Evolutionary conservation across 1,139 yeast genomes (phyloP).

Genomic region (Geotrichum bryndzae): DNA sequence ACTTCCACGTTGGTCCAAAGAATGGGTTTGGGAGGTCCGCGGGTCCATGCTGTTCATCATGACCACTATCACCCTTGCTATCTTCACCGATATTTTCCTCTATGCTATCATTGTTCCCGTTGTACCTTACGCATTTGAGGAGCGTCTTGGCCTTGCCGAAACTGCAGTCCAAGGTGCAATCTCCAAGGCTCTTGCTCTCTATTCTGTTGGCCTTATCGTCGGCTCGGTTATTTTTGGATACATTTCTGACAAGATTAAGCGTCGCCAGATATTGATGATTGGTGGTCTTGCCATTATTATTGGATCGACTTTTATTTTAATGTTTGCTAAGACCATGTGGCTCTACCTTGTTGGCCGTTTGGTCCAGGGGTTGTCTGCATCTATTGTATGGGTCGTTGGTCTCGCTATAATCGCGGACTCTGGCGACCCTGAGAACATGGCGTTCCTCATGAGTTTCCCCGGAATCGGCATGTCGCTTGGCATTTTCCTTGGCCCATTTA

Average conservation of each 20-base stretch:
- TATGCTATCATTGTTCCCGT: conserved; percentile 36
- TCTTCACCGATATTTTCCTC: conserved; percentile 34
- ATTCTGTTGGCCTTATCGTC: conserved; percentile 35
- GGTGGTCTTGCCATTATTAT: conserved; percentile 31
- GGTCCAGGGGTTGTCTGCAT: conserved; percentile 35
- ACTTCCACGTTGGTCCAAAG: conserved; percentile 5
- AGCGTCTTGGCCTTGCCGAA: conserved; percentile 28
- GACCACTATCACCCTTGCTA: conserved; percentile 30
- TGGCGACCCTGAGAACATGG: conserved; percentile 26
- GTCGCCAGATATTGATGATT: conserved; percentile 31
- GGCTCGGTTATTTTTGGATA: conserved; percentile 33
- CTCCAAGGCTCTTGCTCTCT: conserved; percentile 32
- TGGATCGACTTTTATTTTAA: conserved; percentile 32
- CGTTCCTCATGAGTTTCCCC: conserved; percentile 32
- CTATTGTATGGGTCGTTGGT: conserved; percentile 39
- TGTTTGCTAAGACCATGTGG: conserved; percentile 28
- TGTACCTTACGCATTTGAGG: conserved; percentile 33
- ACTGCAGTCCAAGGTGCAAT: conserved; percentile 30
- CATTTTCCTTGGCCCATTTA: conserved; percentile 33
- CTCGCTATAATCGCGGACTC: conserved; percentile 35
- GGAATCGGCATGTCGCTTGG: conserved; percentile 34
- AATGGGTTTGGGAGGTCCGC: conserved; percentile 27
- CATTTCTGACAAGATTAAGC: conserved; percentile 28
- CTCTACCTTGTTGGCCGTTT: conserved; percentile 34
- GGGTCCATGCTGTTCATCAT: conserved; percentile 29